These are phyloP conservation scores for Solanum chacoense DNA, from an alignment of 305 asterid species.

Conservation along the genomic window DNA sequence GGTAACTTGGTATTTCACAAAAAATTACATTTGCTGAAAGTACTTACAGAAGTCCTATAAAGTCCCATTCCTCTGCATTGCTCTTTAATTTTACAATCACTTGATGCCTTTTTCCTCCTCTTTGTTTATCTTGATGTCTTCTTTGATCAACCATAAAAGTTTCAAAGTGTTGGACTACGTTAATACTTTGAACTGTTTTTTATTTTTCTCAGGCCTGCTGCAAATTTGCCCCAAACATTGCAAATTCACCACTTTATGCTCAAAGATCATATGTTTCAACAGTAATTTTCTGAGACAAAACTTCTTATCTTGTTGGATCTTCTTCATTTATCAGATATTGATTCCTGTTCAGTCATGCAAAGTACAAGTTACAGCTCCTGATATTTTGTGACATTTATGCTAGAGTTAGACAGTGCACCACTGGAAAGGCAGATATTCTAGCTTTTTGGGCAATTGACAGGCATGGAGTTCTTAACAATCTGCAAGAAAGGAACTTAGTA, in stretches of 20 bases:
- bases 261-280: constrained; percentile 88
- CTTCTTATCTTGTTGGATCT: not conserved
- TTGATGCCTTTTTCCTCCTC: not conserved
- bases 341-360: not conserved
- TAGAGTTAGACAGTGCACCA: constrained; percentile 53
- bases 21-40: not conserved
- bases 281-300: constrained; percentile 29
- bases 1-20: not conserved
- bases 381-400: not conserved
- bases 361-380: not conserved
- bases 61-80: not conserved
- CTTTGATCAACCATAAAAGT: not conserved
- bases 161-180: not conserved
- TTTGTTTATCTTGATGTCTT: not conserved
- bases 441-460: constrained; percentile 89
- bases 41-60: not conserved
- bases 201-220: constrained; percentile 54
- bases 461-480: constrained; percentile 78
- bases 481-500: constrained; percentile 90
- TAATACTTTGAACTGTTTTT: not conserved
- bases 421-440: constrained; percentile 81
- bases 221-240: constrained; percentile 86
- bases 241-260: constrained; percentile 73
- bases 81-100: not conserved
- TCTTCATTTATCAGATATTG: not conserved